phyloP scores from a whole-genome alignment of 2,329 filamentous ascomycete species.

The Gyromitra esculenta region DNA sequence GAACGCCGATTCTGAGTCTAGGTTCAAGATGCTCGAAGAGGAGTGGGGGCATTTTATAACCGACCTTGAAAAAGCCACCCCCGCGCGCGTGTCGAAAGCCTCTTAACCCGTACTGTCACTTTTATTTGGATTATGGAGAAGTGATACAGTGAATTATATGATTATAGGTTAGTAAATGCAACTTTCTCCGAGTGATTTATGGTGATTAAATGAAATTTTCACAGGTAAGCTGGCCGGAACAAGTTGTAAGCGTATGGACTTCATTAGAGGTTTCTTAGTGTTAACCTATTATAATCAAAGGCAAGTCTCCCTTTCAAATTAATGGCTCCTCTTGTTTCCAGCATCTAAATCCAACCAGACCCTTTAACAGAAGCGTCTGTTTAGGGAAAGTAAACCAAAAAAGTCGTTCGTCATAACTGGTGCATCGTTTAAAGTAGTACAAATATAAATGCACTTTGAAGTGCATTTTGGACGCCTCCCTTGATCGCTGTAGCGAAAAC shows the following conservation, averaged over 20 bases:
- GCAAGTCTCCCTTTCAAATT: background rate
- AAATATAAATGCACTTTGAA: background rate
- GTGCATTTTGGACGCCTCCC: background rate
- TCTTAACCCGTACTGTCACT: background rate
- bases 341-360: background rate
- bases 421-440: background rate
- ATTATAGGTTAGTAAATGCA: background rate
- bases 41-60: background rate
- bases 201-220: background rate
- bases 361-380: background rate
- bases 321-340: background rate
- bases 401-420: background rate
- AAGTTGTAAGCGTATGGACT: background rate
- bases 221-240: background rate
- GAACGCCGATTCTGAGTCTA: background rate
- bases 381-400: background rate
- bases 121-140: constrained; percentile 1
- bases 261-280: background rate
- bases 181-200: constrained; percentile 12
- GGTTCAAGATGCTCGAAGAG: constrained; percentile 6
- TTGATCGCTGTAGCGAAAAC: background rate
- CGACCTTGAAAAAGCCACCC: background rate
- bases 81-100: background rate
- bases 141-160: background rate
- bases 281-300: background rate